Base-by-base conservation (phyloP, 73 alveolate genomes). In the Uronychia binucleata region DNA sequence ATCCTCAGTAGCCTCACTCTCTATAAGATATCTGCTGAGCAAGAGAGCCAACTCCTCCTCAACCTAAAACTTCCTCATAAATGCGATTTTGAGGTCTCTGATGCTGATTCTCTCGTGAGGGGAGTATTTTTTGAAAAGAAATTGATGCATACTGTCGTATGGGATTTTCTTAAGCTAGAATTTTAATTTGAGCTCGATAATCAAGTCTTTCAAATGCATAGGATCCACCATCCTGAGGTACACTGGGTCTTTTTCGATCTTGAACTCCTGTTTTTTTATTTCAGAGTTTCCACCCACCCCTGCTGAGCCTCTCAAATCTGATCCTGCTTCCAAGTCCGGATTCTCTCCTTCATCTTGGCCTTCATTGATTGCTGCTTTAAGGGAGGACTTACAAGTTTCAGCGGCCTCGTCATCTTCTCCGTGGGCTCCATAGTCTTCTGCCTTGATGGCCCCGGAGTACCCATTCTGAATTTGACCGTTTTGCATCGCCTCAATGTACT, bases 161-260 rank as follows among this genome's bases (percentile, higher is more conserved):
- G 26, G 57, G 33, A 83, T 33, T 26, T 81, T 81, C 34, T 83
- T 83, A 14, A 13, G 57, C 75, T 83, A 33, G 28, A 83, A 75
- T 78, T 83, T 83, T 1, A 83, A 32, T 75, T 75, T 83, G 77
- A 83, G 33, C 33, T 83, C 90, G 33, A 83, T 28, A 5, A 57
- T n/a, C 27, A 83, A 30, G 1, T 83, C 90, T 28, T 74, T 75
- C 14, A 77, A 57, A 0, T n/a, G 79, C 34, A 74, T 83, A 26
- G 58, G 32, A 26, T 83, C 90, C 5, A 83, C 84, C 13, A 58
- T 28, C 67, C 67, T 46, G n/a, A 46, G 67, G 19, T 46, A 46
- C 67, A 46, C 67, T 5, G 90, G 76, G 31, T 26, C 58, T 74
- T 33, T 46, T 19, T 46, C 67, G 19, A 46, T 46, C 19, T 46